Evolutionary conservation across 257 asterid genomes (phyloP), one percentile per base, ranked within the genome.

Genomic region (Nicotiana obtusifolia): DNA sequence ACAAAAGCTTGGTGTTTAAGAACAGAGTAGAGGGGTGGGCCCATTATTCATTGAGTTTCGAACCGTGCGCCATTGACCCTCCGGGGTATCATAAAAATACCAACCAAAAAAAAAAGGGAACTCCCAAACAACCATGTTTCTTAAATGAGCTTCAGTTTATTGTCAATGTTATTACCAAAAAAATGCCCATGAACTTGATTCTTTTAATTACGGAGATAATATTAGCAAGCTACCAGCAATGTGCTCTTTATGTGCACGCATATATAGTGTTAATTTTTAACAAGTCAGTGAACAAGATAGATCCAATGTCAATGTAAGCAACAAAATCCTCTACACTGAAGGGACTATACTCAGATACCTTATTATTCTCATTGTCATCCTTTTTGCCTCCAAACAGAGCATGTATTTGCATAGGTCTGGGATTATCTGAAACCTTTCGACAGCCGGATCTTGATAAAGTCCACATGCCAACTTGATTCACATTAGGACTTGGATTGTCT

Each of bases 301-400:
- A 56, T 56, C 49, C 44, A 81, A 11, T 30, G 77, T 15, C 20
- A 10, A 22, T 1, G 31, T 28, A 20, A 26, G 31, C 26, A 69
- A 35, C 78, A 54, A 80, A 33, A 76, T 44, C n/a, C 14, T 68
- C 37, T 49, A 33, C 71, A 71, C 85, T 14, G 30, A 30, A 57
- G 20, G 13, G 20, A 47, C 20, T 59, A n/a, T 28, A 53, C 31
- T 83, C 67, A 30, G 61, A 69, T 86, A 92, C 98, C 97, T 94
- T 94, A 81, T 91, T 94, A 24, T 87, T 67, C 89, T 91, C 97
- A 77, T 83, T 87, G 76, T 31, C 83, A 60, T 91, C 93, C 85
- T 91, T 93, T 84, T 91, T 92, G 22, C 97, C 94, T 15, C 98
- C 98, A 90, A 94, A 94, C 84, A 94, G 88, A 52, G 91, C 92